Conservation (phyloP, 129 eudicot genomes). For the Flaveria brownii region DNA sequence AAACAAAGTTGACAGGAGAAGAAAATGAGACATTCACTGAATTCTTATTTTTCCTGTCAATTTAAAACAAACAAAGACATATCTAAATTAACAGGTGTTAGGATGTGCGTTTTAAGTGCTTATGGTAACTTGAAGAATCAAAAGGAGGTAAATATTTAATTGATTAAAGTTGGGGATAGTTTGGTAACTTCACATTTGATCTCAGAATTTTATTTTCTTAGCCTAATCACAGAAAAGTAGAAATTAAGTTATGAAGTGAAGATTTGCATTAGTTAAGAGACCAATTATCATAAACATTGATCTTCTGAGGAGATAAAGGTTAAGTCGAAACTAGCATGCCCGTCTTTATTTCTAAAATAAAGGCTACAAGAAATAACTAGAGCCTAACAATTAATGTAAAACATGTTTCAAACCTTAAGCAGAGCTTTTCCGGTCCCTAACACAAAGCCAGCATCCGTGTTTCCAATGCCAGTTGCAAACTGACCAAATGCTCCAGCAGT, state of each 20-base stretch:
- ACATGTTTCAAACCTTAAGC: constrained; percentile 68
- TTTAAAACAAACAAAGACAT: too few relatives aligned
- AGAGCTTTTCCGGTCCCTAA: constrained; percentile 93
- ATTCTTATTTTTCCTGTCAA: too few relatives aligned
- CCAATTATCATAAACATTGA: neutral
- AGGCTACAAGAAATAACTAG: constrained; percentile 6
- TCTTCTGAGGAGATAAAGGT: neutral
- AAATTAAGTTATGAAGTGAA: neutral
- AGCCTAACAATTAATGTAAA: constrained; percentile 10
- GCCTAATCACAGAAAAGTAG: neutral
- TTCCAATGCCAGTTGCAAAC: constrained; percentile 94
- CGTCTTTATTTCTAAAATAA: neutral
- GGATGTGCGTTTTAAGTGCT: neutral
- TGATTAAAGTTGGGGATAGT: neutral
- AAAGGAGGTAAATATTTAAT: neutral
- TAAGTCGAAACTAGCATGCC: neutral
- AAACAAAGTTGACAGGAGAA: constrained; percentile 2
- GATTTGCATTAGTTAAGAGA: neutral
- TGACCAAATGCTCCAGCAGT: constrained; percentile 99
- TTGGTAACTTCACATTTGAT: constrained; percentile 10
- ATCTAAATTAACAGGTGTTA: too few relatives aligned
- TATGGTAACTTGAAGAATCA: neutral
- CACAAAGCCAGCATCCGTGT: constrained; percentile 95
- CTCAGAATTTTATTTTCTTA: neutral
- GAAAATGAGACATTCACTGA: neutral